Conservation (phyloP, 208 protist genomes). For the Trypanosoma cruzi region DNA sequence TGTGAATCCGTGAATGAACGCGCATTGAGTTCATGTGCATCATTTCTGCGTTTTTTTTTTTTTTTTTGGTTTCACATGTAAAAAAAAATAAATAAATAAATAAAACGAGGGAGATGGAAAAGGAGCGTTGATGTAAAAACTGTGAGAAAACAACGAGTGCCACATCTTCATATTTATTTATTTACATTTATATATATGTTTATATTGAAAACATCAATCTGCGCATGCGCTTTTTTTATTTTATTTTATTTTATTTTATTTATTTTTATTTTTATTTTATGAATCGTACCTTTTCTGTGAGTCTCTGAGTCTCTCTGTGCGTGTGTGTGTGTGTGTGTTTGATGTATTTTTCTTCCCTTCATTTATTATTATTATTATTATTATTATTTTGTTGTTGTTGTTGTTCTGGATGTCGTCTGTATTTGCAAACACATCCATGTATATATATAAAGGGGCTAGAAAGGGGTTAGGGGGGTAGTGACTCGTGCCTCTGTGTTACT, state of each 20-base stretch:
- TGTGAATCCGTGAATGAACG: background rate
- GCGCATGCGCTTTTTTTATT: background rate
- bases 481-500: background rate
- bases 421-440: background rate
- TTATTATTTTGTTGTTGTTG: background rate
- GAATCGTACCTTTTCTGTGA: too few species aligned
- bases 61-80: background rate
- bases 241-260: background rate
- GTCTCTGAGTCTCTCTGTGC: background rate
- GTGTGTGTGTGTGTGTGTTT: background rate
- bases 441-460: background rate
- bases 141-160: too few species aligned
- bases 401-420: too few species aligned
- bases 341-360: background rate
- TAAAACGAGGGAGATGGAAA: too few species aligned
- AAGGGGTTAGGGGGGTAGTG: too few species aligned
- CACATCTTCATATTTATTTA: too few species aligned
- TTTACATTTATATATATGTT: conserved; percentile 1
- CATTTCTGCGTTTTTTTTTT: conserved; percentile 25
- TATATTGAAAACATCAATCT: background rate
- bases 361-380: background rate
- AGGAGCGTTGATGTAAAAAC: too few species aligned
- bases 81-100: background rate
- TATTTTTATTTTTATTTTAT: conserved; percentile 15
- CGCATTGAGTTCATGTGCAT: too few species aligned